These are phyloP conservation scores for Apiospora hydei DNA, from an alignment of 2,329 filamentous ascomycete species.

Conservation along the genomic window DNA sequence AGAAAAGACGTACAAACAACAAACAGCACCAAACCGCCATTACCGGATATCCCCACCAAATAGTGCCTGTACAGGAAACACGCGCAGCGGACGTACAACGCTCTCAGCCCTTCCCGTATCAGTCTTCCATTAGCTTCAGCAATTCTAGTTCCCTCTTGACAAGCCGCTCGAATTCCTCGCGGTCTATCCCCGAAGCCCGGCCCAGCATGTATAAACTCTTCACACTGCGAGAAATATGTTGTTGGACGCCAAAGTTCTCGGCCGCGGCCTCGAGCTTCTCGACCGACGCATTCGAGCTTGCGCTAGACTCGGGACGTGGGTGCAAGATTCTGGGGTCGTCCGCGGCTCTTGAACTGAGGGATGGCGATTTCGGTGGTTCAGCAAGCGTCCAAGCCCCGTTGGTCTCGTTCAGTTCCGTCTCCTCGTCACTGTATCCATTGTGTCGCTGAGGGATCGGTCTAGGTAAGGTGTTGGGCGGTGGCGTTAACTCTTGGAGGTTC, in stretches of 20 bases:
- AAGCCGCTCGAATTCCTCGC: slow-evolving; percentile 76
- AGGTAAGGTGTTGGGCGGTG: slow-evolving; percentile 37
- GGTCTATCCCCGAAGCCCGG: slow-evolving; percentile 73
- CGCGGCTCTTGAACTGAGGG: slow-evolving; percentile 43
- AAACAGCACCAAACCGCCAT: background rate
- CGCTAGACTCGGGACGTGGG: slow-evolving; percentile 63
- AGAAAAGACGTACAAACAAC: background rate
- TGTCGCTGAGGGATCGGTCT: slow-evolving; percentile 17
- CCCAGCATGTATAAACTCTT: slow-evolving; percentile 79
- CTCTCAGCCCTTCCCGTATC: slow-evolving; percentile 21
- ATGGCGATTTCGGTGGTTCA: slow-evolving; percentile 50
- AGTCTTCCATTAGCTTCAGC: slow-evolving; percentile 71
- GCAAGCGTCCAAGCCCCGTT: slow-evolving; percentile 53
- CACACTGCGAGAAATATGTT: slow-evolving; percentile 79
- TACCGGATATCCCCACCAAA: slow-evolving; percentile 9
- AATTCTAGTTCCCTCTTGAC: slow-evolving; percentile 76
- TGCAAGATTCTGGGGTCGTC: slow-evolving; percentile 52
- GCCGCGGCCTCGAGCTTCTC: slow-evolving; percentile 67
- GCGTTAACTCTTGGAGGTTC: slow-evolving; percentile 44
- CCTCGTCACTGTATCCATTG: slow-evolving; percentile 37
- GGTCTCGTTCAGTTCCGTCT: slow-evolving; percentile 45
- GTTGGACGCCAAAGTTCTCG: slow-evolving; percentile 72
- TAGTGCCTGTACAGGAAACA: background rate
- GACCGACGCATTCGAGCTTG: slow-evolving; percentile 66
- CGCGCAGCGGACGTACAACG: background rate